These are phyloP conservation scores for Kwoniella pini DNA, from an alignment of 768 basidiomycete species.

Conservation along the genomic window DNA sequence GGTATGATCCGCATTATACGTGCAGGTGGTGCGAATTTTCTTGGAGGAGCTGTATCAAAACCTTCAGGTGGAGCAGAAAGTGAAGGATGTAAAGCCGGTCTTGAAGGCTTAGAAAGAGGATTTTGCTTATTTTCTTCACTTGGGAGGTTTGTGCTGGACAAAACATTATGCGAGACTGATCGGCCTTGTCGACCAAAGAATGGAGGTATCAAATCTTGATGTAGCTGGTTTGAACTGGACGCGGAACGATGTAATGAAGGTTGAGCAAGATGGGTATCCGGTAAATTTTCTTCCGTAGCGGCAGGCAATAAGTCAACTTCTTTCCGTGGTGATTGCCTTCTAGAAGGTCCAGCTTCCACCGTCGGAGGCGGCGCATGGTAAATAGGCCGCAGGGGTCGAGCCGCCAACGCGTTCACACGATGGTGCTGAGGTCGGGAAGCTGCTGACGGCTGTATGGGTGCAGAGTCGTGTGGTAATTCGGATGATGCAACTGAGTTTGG, in stretches of 20 bases:
- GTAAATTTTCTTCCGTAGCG: not conserved
- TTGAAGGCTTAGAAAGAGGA: constrained; percentile 12
- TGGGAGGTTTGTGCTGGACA: constrained; percentile 8
- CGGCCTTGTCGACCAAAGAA: constrained; percentile 17
- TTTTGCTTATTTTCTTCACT: not conserved
- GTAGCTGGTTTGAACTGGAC: not conserved
- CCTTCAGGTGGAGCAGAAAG: constrained; percentile 10
- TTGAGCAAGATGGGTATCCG: not conserved
- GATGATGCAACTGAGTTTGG: constrained; percentile 18
- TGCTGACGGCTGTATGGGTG: not conserved
- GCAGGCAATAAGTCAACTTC: not conserved
- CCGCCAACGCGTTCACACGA: constrained; percentile 15
- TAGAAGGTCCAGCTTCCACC: constrained; percentile 12
- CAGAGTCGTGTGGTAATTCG: constrained; percentile 4
- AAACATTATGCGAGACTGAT: constrained; percentile 34
- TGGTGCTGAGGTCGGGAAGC: constrained; percentile 16
- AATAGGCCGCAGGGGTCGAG: constrained; percentile 13
- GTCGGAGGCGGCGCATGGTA: not conserved
- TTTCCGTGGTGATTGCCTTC: constrained; percentile 14
- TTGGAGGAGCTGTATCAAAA: constrained; percentile 5
- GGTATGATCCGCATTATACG: constrained; percentile 13
- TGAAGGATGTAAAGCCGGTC: constrained; percentile 15
- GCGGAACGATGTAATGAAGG: constrained; percentile 8
- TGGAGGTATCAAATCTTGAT: not conserved
- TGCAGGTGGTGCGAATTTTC: constrained; percentile 25